These are phyloP conservation scores for Saksenaea oblongispora DNA, from an alignment of 371 early-diverging fungal species.

Conservation along the genomic window DNA sequence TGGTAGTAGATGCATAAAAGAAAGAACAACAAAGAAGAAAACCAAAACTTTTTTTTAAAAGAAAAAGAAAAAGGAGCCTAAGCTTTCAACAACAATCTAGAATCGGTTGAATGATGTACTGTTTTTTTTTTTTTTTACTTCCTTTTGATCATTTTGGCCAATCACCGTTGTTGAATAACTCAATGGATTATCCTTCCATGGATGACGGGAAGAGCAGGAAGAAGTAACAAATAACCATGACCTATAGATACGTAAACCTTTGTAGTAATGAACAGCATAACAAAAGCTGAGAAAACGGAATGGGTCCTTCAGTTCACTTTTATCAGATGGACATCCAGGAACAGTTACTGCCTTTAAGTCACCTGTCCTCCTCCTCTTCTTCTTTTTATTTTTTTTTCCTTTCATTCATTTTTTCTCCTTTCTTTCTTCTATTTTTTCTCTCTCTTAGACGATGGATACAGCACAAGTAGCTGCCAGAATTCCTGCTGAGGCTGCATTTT, in stretches of 20 bases:
- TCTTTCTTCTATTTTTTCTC: constrained; percentile 4
- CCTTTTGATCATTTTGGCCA: not conserved
- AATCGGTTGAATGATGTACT: not conserved
- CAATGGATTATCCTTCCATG: not conserved
- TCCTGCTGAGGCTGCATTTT: constrained; percentile 22
- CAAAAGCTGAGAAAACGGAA: no score
- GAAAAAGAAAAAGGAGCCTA: not conserved
- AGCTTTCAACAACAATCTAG: not conserved
- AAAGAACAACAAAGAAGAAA: not conserved
- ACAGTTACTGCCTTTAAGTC: no score
- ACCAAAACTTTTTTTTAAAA: not conserved
- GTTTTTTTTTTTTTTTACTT: not conserved
- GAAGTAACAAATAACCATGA: no score
- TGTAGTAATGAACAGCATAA: no score
- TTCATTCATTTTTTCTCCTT: not conserved
- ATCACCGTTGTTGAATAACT: not conserved
- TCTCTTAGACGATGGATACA: constrained; percentile 1
- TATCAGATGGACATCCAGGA: no score
- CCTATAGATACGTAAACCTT: no score
- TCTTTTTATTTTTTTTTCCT: constrained; percentile 1
- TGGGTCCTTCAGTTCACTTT: no score
- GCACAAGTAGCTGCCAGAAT: not conserved
- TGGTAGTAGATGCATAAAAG: not conserved
- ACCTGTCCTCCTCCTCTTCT: no score
- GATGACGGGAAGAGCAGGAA: no score